Conservation (phyloP, 306 rosid genomes). For the Pachyrhizus erosus region DNA sequence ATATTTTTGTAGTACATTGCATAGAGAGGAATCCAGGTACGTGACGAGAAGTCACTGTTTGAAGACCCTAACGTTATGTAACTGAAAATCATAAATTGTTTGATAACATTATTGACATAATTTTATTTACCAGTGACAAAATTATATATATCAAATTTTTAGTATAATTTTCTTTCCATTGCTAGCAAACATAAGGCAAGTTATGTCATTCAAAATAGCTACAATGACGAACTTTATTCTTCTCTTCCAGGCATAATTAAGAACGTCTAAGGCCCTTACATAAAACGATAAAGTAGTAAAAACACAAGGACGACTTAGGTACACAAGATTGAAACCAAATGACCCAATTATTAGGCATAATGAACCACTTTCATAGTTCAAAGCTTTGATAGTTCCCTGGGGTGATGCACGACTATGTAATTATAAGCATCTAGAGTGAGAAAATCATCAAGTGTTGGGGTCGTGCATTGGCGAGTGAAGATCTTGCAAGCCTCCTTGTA, state of each 20-base stretch:
- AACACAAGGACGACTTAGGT: not conserved
- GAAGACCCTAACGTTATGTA: no score
- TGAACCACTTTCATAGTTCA: conserved; percentile 47
- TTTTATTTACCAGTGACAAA: no score
- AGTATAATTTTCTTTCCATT: no score
- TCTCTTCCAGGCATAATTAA: not conserved
- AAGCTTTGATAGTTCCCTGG: conserved; percentile 60
- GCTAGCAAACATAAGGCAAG: no score
- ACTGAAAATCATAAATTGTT: no score
- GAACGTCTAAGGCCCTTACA: not conserved
- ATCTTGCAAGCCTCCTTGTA: conserved; percentile 75
- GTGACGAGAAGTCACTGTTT: no score
- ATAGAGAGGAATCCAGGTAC: no score
- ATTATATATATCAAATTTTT: no score
- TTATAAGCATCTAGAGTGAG: conserved; percentile 83
- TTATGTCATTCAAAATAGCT: not conserved
- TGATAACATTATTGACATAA: no score
- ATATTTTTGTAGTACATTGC: no score
- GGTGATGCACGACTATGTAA: conserved; percentile 62
- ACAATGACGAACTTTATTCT: conserved; percentile 3
- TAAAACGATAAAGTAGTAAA: not conserved
- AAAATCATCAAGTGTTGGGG: conserved; percentile 76
- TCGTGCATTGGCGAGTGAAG: conserved; percentile 79
- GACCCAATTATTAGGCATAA: not conserved
- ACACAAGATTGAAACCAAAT: conserved; percentile 28